A percentile compares a stretch with the other conserved stretches of the same genome.
These are phyloP conservation scores for Cunninghamia lanceolata DNA, from an alignment of 75 land plant species.

Conservation along the genomic window DNA sequence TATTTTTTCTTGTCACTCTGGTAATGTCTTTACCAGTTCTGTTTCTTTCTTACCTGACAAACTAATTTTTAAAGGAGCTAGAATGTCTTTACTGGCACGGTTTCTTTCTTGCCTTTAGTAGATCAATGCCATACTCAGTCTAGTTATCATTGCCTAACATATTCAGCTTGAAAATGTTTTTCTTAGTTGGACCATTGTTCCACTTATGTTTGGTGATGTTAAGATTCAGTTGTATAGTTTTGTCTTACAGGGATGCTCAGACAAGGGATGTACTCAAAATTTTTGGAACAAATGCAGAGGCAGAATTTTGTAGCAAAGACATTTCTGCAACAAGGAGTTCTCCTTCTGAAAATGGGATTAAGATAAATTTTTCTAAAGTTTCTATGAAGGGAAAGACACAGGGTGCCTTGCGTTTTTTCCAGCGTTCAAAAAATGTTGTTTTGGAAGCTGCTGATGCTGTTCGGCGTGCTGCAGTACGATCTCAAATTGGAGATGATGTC, in stretches of 20 bases:
- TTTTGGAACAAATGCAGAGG: constrained; percentile 69
- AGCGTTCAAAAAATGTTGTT: constrained; percentile 84
- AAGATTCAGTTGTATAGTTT: constrained; percentile 10
- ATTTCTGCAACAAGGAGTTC: constrained; percentile 39
- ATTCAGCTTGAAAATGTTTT: neutral
- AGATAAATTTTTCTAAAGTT: constrained; percentile 27
- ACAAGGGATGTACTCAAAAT: constrained; percentile 79
- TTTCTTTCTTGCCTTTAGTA: neutral
- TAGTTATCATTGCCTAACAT: neutral
- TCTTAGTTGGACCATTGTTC: constrained; percentile 2
- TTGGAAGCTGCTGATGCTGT: constrained; percentile 97
- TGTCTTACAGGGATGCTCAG: constrained; percentile 79
- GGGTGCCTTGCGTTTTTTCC: constrained; percentile 66
- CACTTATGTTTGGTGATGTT: neutral
- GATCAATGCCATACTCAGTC: neutral
- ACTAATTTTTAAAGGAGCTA: neutral
- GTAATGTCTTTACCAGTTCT: constrained; percentile 33
- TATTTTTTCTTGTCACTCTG: constrained; percentile 67
- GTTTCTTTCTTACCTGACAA: constrained; percentile 6
- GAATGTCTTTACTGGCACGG: neutral
- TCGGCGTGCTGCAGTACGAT: constrained; percentile 70
- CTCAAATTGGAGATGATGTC: constrained; percentile 65
- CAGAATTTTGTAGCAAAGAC: constrained; percentile 58
- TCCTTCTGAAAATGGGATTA: constrained; percentile 57
- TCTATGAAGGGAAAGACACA: constrained; percentile 79